These are phyloP conservation scores for Hypoxylon sp. DNA, from an alignment of 2,329 filamentous ascomycete species.

Conservation along the genomic window DNA sequence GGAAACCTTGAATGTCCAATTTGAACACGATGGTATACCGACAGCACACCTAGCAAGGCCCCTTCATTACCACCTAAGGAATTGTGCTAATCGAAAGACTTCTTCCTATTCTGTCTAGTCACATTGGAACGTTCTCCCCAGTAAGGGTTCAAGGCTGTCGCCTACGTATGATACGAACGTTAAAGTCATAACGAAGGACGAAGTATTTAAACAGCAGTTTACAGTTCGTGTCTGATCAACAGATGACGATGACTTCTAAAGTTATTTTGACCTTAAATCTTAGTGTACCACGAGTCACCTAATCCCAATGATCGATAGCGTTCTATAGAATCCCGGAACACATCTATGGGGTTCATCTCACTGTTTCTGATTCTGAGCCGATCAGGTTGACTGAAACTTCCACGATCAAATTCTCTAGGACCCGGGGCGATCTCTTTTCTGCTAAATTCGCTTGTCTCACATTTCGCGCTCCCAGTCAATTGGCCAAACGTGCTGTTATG, in stretches of 20 bases:
- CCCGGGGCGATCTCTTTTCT: slow-evolving; percentile 17
- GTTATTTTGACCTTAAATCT: slow-evolving; percentile 22
- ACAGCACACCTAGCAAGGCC: slow-evolving; percentile 14
- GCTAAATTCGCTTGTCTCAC: slow-evolving; percentile 50
- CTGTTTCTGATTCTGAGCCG: slow-evolving; percentile 30
- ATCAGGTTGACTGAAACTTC: slow-evolving; percentile 46
- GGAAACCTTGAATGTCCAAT: slow-evolving; percentile 31
- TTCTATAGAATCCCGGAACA: slow-evolving; percentile 35
- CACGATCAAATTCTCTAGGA: slow-evolving; percentile 28
- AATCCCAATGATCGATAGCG: slow-evolving; percentile 14
- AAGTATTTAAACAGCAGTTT: slow-evolving; percentile 17
- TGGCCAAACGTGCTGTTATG: slow-evolving; percentile 31
- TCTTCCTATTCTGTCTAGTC: slow-evolving; percentile 6
- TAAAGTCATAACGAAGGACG: slow-evolving; percentile 13
- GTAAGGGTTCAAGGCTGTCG: slow-evolving; percentile 6
- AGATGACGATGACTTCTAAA: slow-evolving; percentile 19
- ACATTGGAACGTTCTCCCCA: not conserved
- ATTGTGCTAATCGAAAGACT: slow-evolving; percentile 11
- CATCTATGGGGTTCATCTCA: slow-evolving; percentile 36
- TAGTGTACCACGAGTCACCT: slow-evolving; percentile 18
- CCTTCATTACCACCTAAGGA: slow-evolving; percentile 8
- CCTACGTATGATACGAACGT: slow-evolving; percentile 11
- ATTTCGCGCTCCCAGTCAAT: slow-evolving; percentile 32
- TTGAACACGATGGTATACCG: slow-evolving; percentile 25
- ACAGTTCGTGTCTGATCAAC: slow-evolving; percentile 21